Evolutionary conservation across 805 yeast genomes (phyloP).

Genomic region (Ogataea allantospora): DNA sequence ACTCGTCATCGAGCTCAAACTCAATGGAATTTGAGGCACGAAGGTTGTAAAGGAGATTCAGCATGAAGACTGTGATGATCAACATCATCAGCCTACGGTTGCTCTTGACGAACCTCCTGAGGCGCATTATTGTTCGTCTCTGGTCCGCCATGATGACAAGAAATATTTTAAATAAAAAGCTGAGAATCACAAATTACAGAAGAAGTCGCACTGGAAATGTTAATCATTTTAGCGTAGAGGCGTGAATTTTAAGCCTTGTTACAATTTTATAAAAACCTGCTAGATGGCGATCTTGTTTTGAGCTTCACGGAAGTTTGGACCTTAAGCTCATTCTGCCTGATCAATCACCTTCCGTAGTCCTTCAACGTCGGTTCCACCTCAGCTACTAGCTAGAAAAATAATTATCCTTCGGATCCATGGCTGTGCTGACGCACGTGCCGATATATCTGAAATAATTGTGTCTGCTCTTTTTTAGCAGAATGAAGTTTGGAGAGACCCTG

Average conservation of each 20-base stretch:
- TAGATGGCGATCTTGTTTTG: too few relatives aligned
- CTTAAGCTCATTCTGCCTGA: not conserved
- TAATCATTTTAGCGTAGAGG: not conserved
- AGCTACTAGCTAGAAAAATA: not conserved
- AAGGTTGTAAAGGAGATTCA: slow-evolving; percentile 17
- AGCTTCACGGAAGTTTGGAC: too few relatives aligned
- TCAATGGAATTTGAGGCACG: slow-evolving; percentile 5
- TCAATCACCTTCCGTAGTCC: not conserved
- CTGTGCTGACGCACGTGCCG: slow-evolving; percentile 11
- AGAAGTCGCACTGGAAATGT: not conserved
- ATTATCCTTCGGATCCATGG: slow-evolving; percentile 1
- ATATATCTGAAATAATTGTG: slow-evolving; percentile 3
- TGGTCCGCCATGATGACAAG: slow-evolving; percentile 8
- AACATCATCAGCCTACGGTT: slow-evolving; percentile 17
- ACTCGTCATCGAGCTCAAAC: slow-evolving; percentile 26
- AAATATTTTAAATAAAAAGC: slow-evolving; percentile 1
- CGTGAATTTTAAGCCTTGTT: not conserved
- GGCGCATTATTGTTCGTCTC: slow-evolving; percentile 16
- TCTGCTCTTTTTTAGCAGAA: slow-evolving; percentile 28
- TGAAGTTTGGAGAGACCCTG: slow-evolving; percentile 96
- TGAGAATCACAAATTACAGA: not conserved
- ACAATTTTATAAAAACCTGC: too few relatives aligned
- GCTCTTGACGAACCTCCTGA: slow-evolving; percentile 18
- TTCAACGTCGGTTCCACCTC: not conserved
- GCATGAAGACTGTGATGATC: slow-evolving; percentile 9